Base-by-base conservation (phyloP, 331 rosid species). In the Dryas integrifolia region DNA sequence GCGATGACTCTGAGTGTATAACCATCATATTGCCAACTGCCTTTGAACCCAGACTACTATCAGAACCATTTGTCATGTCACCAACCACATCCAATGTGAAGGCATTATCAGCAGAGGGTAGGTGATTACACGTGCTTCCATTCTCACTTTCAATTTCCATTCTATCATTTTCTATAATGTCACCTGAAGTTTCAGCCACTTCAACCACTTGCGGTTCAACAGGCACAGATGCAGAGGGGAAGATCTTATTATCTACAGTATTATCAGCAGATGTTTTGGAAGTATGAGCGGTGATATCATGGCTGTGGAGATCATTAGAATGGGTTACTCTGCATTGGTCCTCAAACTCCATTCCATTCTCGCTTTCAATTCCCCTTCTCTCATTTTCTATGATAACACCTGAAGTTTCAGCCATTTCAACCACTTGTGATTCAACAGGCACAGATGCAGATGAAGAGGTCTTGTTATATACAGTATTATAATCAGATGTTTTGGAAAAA, bases 261-360 rank as follows among this genome's bases (percentile, higher is more conserved):
- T 68, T 61, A 21, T 80, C 62, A 59, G 76, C 82, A 46, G 45
- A 13, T 5, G 38, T 41, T 49, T 71, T 61, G 58, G 82, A 56
- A 26, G 43, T 51, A 68, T 13, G 61, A n/a, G 40, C 45, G 53
- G 78, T 18, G 21, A 18, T 67, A 76, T 43, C 71, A 67, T 57
- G 61, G 11, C 13, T 15, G 39, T 35, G 40, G 50, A 70, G 30
- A 44, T 73, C 80, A 45, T 70, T 74, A 40, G 78, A 78, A 79
- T 58, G 61, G 30, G 73, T 65, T 41, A 78, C 82, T n/a, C 76
- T 52, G 73, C 73, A 72, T 70, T 78, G 82, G 78, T 69, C 73
- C 52, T 40, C 71, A 78, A 69, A 73, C 13, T 78, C 78, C n/a
- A 56, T 44, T 56, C 57, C 21, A 8, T 13, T 14, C 38, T 13